Conservation (phyloP, 2,329 filamentous ascomycete genomes). For the Microdochium bolleyi region DNA sequence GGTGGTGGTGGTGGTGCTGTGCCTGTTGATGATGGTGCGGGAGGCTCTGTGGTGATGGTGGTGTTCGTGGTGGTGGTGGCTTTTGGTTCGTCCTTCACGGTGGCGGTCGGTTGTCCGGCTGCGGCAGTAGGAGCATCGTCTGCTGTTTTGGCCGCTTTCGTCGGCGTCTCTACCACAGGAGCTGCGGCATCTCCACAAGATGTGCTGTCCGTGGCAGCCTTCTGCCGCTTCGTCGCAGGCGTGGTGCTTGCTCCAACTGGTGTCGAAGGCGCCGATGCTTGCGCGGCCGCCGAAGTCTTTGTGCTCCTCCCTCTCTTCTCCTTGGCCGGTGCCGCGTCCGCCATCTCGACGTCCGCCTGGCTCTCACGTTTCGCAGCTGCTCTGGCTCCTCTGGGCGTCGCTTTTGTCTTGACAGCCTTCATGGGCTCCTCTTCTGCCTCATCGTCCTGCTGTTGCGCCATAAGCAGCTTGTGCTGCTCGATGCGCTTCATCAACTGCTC, state of each 20-base stretch:
- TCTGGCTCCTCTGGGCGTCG: slow-evolving; percentile 10
- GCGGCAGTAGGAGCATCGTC: too few species aligned
- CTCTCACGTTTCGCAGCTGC: slow-evolving; percentile 5
- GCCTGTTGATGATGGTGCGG: slow-evolving; percentile 2
- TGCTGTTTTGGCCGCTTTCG: too few species aligned
- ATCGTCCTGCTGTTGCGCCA: neutral
- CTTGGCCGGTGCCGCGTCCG: slow-evolving; percentile 21
- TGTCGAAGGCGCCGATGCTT: slow-evolving; percentile 9
- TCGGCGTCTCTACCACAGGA: neutral
- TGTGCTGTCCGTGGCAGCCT: neutral
- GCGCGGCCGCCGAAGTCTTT: neutral
- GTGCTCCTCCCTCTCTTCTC: neutral
- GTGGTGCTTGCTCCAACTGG: slow-evolving; percentile 15
- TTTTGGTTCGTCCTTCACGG: too few species aligned
- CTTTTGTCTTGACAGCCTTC: neutral
- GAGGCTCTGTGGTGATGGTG: neutral
- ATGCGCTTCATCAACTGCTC: neutral
- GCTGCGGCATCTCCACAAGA: too few species aligned
- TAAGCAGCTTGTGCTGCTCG: neutral
- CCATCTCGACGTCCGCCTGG: slow-evolving; percentile 28
- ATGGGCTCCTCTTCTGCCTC: slow-evolving; percentile 3
- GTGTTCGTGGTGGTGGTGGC: neutral
- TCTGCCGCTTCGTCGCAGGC: slow-evolving; percentile 1
- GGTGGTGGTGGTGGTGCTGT: slow-evolving; percentile 25
- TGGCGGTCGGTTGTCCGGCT: too few species aligned